Percentiles rank a stretch among this genome's conserved stretches.
These are phyloP conservation scores for Pyrenophora graminea DNA, from an alignment of 2,329 filamentous ascomycete genomes.

Conservation along the genomic window DNA sequence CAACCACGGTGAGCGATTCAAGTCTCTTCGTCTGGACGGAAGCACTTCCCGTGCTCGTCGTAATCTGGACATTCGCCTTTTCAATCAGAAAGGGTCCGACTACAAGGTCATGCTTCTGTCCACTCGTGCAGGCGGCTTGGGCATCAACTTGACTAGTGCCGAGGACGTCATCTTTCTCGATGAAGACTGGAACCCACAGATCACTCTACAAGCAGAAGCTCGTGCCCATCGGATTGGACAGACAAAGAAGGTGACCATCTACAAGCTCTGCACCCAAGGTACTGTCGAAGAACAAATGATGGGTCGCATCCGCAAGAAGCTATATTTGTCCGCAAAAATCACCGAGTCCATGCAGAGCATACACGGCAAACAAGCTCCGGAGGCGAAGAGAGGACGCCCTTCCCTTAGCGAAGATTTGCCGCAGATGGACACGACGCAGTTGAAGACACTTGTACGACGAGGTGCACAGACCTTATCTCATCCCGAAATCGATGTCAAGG, in stretches of 20 bases:
- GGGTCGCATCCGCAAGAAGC: conserved; percentile 63
- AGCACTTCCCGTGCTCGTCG: conserved; percentile 53
- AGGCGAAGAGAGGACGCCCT: conserved; percentile 19
- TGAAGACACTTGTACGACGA: conserved; percentile 60
- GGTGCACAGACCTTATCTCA: conserved; percentile 59
- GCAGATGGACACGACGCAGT: conserved; percentile 56
- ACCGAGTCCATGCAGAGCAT: conserved; percentile 63
- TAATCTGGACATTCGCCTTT: conserved; percentile 59
- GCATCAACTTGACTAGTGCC: conserved; percentile 59
- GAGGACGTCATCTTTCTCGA: conserved; percentile 63
- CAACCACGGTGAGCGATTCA: conserved; percentile 48
- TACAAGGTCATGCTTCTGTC: conserved; percentile 62
- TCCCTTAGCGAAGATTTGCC: conserved; percentile 54
- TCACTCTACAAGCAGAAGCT: conserved; percentile 59
- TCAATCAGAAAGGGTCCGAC: conserved; percentile 52
- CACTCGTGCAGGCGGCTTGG: conserved; percentile 60
- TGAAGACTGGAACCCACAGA: conserved; percentile 60
- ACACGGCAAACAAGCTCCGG: conserved; percentile 46
- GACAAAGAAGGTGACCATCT: conserved; percentile 58
- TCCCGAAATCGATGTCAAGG: conserved; percentile 58
- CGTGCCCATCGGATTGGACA: conserved; percentile 61
- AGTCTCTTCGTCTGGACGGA: conserved; percentile 58
- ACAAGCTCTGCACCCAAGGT: conserved; percentile 61
- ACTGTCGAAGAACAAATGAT: conserved; percentile 65
- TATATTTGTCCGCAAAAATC: conserved; percentile 64